These are phyloP conservation scores for Fusarium sp. DNA, from an alignment of 2,329 filamentous ascomycete genomes.

Conservation along the genomic window DNA sequence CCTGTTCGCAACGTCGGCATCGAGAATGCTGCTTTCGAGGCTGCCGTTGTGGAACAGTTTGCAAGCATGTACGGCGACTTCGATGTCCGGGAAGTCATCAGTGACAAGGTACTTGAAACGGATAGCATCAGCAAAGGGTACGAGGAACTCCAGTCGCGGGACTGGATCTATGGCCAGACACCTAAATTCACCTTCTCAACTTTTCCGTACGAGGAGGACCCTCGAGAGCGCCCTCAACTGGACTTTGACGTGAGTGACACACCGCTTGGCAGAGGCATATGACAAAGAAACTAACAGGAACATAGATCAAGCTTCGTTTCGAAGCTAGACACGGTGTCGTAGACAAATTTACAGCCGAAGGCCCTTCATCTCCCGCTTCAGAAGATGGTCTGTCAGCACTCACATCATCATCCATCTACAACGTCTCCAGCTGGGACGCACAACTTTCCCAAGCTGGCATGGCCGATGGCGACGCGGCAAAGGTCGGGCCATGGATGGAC, in stretches of 20 bases:
- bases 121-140: slow-evolving; percentile 56
- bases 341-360: slow-evolving; percentile 45
- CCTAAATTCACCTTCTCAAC: slow-evolving; percentile 81
- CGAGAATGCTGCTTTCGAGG: slow-evolving; percentile 55
- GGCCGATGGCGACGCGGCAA: slow-evolving; percentile 27
- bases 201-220: slow-evolving; percentile 66
- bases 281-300: slow-evolving; percentile 2
- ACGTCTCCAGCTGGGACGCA: slow-evolving; percentile 42
- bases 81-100: slow-evolving; percentile 53
- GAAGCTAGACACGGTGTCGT: slow-evolving; percentile 51
- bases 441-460: slow-evolving; percentile 41
- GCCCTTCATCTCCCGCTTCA: slow-evolving; percentile 11
- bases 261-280: background rate
- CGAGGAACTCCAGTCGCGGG: slow-evolving; percentile 59
- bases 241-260: slow-evolving; percentile 55
- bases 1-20: slow-evolving; percentile 81
- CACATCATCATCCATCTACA: slow-evolving; percentile 28
- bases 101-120: slow-evolving; percentile 59
- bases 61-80: slow-evolving; percentile 67
- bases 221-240: slow-evolving; percentile 61
- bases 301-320: slow-evolving; percentile 48
- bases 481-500: slow-evolving; percentile 46
- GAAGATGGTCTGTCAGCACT: slow-evolving; percentile 24
- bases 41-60: slow-evolving; percentile 73
- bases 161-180: slow-evolving; percentile 88